phyloP scores from a whole-genome alignment of 192 early-diverging fungal genomes.

The Backusella mclennaniae region DNA sequence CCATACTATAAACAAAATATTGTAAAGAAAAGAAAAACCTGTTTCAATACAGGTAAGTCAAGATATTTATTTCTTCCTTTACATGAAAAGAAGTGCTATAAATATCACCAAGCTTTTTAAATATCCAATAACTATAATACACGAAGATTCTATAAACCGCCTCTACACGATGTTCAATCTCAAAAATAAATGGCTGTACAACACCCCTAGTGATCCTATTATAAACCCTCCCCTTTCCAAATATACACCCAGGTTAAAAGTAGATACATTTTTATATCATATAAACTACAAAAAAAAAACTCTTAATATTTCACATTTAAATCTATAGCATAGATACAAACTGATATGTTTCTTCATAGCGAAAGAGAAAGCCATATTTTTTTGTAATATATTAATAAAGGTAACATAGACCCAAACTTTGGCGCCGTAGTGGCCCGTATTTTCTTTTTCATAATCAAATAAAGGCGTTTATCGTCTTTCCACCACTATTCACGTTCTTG shows the following conservation, averaged over 20 bases:
- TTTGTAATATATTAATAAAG: no score
- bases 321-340: no score
- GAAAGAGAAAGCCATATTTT: no score
- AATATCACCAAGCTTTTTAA: neutral
- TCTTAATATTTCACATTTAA: no score
- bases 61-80: neutral
- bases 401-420: no score
- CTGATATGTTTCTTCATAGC: no score
- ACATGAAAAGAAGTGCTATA: neutral
- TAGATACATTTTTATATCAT: neutral
- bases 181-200: neutral
- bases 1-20: no score
- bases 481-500: neutral
- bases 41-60: neutral
- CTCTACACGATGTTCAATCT: neutral
- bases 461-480: no score
- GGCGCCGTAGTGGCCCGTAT: no score
- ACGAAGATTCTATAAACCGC: neutral
- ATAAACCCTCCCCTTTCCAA: neutral
- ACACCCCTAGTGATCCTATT: neutral
- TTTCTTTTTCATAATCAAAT: no score
- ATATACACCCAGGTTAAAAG: neutral
- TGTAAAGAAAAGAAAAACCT: no score
- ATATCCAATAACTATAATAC: neutral
- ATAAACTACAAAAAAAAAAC: no score